Evolutionary conservation across 495 filamentous ascomycete genomes (phyloP), one percentile per base, ranked within the genome.

Genomic region (Aspergillus diversus): DNA sequence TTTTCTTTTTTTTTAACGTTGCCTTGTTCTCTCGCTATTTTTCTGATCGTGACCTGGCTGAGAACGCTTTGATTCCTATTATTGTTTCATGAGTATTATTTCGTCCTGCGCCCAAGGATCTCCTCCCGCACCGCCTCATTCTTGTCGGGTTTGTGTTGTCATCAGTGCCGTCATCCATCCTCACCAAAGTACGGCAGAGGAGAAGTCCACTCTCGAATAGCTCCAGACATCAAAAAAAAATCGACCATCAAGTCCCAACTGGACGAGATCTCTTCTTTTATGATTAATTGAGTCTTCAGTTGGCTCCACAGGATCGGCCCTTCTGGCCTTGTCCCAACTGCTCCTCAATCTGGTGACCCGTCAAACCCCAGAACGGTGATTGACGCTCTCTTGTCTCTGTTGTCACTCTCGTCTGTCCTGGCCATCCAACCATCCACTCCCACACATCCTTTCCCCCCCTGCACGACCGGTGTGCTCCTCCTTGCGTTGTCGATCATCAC

Each of bases 401-500:
- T 27, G 21, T 27, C 21, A 27, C 21, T 11, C 8, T 12, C 39
- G 3, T 31, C 21, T 50, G 13, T 50, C 27, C 16, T 50, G n/a
- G 8, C 21, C 47, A 27, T 17, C 47, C 47, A 50, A 50, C 47
- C 39, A 42, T 58, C 48, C n/a, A 48, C 37, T 58, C 17, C 53
- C 17, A 33, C n/a, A 31, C 15, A 32, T 27, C 21, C 31, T 16
- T 16, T 51, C 37, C 49, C 34, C 57, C 55, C 16, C 46, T 57
- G 52, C 47, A 42, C 34, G 57, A 55, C 21, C 34, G 31, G 54
- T 63, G 55, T 59, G 49, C 32, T 59, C 33, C 51, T 64, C 65
- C 66, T 68, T 68, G 62, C 66, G 57, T 48, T 63, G 67, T 64
- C 67, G 67, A 69, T 69, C 67, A 61, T 66, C 67, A 53, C 53